Base-by-base conservation (phyloP, 441 rosid genomes). In the Aleurites moluccanus region DNA sequence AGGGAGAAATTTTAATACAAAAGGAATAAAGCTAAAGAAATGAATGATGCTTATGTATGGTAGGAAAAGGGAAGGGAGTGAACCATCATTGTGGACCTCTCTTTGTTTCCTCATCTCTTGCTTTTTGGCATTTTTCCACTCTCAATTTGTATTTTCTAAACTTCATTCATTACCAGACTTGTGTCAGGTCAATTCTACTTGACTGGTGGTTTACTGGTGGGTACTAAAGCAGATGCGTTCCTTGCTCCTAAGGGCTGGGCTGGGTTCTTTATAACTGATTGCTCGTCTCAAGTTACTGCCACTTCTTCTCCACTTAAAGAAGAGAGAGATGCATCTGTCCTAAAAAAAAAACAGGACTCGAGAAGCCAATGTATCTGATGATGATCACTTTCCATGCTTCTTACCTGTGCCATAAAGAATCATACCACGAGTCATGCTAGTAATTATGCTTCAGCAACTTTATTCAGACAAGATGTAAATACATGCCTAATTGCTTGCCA, bases 351-450 rank as follows among this genome's bases (percentile, higher is more conserved):
- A 45, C 16, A 18, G 60, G 35, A 57, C 21, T 47, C 14, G 0
- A 25, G 49, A 59, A 61, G 61, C 59, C 60, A 13, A 35, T 40
- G 7, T 56, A 59, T 6, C 33, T 23, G 33, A 49, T 56, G 67
- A 74, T 16, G 65, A 75, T 85, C 79, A 90, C 83, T 85, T 91
- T 63, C 90, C 89, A 66, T 82, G 82, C 75, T 85, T 90, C 83
- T 82, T 88, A 69, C 85, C 98, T 90, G 87, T 75, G 74, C 69
- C 65, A 68, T 64, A 74, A 52, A 52, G 60, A 25, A 67, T 45
- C 49, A n/a, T 21, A 30, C 7, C 42, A 59, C 64, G 42, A 80
- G 72, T 70, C 65, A 67, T n/a, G 38, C 50, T 55, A 55, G 56
- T 10, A 59, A 52, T 55, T 30, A 27, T 33, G 16, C 28, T 66